Evolutionary conservation across 1,284 basidiomycete genomes (phyloP).

Genomic region (Leccinum pallidistipes): DNA sequence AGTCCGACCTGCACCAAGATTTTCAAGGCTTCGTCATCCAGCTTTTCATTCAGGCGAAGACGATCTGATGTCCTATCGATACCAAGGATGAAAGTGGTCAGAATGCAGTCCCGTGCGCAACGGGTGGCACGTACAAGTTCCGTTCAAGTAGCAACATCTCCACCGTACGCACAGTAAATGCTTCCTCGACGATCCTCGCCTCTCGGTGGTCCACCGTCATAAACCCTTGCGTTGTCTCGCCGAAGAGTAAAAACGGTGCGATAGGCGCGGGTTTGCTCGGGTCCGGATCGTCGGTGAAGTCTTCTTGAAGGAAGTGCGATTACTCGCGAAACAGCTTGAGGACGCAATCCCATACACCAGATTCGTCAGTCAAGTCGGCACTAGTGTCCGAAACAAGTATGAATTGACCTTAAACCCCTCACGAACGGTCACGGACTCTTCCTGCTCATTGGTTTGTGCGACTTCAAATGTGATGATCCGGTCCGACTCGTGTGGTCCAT

Average conservation of each 20-base stretch:
- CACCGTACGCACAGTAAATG: no score
- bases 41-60: conserved; percentile 28
- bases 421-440: conserved; percentile 46
- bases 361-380: neutral
- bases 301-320: no score
- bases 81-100: neutral
- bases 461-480: conserved; percentile 57
- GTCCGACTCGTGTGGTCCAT: conserved; percentile 42
- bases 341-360: neutral
- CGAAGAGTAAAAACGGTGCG: no score
- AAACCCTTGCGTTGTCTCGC: no score
- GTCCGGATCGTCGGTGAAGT: no score
- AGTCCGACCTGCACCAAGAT: conserved; percentile 36
- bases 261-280: no score
- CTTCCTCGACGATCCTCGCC: no score
- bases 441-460: conserved; percentile 55
- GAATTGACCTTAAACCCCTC: conserved; percentile 43
- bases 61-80: conserved; percentile 25
- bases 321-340: no score
- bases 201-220: no score
- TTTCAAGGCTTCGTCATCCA: conserved; percentile 32
- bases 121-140: no score
- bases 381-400: neutral
- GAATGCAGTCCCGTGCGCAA: no score
- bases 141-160: no score